Conservation (phyloP, 2,329 filamentous ascomycete genomes). For the Ilyonectria sp. region DNA sequence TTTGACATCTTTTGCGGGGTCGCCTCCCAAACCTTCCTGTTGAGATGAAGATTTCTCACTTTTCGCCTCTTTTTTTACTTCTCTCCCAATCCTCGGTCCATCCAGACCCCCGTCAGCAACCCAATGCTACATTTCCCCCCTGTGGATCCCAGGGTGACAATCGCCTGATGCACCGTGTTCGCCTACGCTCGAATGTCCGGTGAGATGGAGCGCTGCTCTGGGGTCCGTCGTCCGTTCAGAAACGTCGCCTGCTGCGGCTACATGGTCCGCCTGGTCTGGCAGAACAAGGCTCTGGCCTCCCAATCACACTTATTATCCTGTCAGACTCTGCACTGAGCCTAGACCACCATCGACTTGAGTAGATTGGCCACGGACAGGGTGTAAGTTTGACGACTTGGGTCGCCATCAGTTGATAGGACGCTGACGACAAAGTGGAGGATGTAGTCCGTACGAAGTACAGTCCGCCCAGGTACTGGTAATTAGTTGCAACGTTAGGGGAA, state of each 20-base stretch:
- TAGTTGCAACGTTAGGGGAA: constrained; percentile 20
- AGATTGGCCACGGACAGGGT: constrained; percentile 15
- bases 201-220: constrained; percentile 15
- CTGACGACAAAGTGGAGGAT: constrained; percentile 3
- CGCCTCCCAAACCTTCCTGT: background rate
- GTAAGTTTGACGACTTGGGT: background rate
- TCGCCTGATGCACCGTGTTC: constrained; percentile 30
- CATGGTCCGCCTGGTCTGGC: constrained; percentile 1
- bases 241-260: constrained; percentile 8
- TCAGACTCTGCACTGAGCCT: constrained; percentile 6
- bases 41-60: background rate
- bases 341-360: constrained; percentile 16
- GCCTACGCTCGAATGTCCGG: constrained; percentile 20
- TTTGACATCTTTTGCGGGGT: background rate
- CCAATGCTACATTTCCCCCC: constrained; percentile 10
- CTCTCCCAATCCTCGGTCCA: background rate
- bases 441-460: constrained; percentile 8
- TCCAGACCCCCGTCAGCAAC: background rate
- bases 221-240: constrained; percentile 8
- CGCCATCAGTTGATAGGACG: constrained; percentile 10
- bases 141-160: constrained; percentile 15
- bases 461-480: constrained; percentile 17
- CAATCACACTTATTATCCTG: constrained; percentile 15
- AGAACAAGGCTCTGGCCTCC: constrained; percentile 31
- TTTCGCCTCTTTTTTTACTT: background rate